Percentiles rank a stretch among this genome's conserved stretches.
phyloP scores from a whole-genome alignment of 306 rosid genomes.

The Lotus japonicus region DNA sequence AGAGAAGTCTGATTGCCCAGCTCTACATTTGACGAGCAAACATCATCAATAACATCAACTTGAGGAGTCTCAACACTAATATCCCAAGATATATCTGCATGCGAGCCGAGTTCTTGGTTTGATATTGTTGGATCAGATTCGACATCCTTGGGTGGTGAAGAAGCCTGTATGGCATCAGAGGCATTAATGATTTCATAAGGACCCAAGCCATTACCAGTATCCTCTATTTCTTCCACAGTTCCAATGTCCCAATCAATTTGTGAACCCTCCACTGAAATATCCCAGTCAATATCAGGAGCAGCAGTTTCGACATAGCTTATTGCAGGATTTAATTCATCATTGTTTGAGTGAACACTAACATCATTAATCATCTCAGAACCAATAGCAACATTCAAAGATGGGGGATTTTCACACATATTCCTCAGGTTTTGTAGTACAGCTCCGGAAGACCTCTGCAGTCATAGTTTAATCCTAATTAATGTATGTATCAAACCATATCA shows the following conservation, averaged over 20 bases:
- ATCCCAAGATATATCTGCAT: slow-evolving; percentile 73
- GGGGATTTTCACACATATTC: slow-evolving; percentile 55
- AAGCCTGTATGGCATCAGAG: slow-evolving; percentile 43
- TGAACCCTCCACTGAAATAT: slow-evolving; percentile 67
- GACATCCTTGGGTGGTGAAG: slow-evolving; percentile 40
- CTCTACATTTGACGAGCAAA: slow-evolving; percentile 33
- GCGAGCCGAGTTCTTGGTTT: slow-evolving; percentile 31
- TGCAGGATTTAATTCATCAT: slow-evolving; percentile 35
- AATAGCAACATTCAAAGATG: slow-evolving; percentile 64
- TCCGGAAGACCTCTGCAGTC: slow-evolving; percentile 45
- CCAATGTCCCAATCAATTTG: slow-evolving; percentile 95
- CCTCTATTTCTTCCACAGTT: slow-evolving; percentile 67
- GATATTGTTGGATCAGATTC: slow-evolving; percentile 37
- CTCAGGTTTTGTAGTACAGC: slow-evolving; percentile 50
- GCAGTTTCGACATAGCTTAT: slow-evolving; percentile 24
- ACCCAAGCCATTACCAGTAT: slow-evolving; percentile 76
- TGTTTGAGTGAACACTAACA: slow-evolving; percentile 32
- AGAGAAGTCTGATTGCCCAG: slow-evolving; percentile 40
- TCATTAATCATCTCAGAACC: slow-evolving; percentile 53
- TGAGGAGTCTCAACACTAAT: slow-evolving; percentile 80
- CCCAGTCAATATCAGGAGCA: slow-evolving; percentile 81
- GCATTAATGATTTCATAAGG: slow-evolving; percentile 88
- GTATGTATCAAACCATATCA: slow-evolving; percentile 8
- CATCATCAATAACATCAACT: slow-evolving; percentile 61
- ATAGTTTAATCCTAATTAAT: slow-evolving; percentile 20